Conservation (phyloP, 2,329 filamentous ascomycete genomes). For the Penicillium sp. region DNA sequence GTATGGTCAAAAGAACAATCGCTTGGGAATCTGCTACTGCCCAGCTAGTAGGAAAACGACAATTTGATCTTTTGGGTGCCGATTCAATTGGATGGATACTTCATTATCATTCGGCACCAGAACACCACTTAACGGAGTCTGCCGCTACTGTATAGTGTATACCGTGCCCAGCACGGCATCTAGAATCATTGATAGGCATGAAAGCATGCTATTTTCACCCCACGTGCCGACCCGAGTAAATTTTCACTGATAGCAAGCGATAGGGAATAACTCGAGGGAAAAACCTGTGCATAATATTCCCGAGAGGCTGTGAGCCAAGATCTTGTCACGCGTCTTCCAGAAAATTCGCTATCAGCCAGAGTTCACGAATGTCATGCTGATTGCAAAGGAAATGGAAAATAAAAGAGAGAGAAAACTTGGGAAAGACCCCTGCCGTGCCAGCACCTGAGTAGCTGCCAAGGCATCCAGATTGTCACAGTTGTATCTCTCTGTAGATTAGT, state of each 20-base stretch:
- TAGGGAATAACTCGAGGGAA: neutral
- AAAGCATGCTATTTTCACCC: neutral
- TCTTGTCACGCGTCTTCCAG: neutral
- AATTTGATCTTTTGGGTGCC: neutral
- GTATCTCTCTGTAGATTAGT: neutral
- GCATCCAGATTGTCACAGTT: neutral
- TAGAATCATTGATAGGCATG: neutral
- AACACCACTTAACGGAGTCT: neutral
- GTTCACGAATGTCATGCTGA: neutral
- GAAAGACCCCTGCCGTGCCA: neutral
- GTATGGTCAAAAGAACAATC: neutral
- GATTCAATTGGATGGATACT: neutral
- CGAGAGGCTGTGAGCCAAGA: neutral
- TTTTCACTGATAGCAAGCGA: neutral
- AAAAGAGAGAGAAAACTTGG: neutral
- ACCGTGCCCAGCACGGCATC: neutral
- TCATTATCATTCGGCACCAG: neutral
- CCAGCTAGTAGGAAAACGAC: neutral
- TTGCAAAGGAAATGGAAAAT: neutral
- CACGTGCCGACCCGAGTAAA: neutral
- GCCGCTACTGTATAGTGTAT: neutral
- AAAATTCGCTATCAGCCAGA: conserved; percentile 7
- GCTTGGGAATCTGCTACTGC: neutral
- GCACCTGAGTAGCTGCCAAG: neutral
- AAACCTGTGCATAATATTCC: neutral